Evolutionary conservation across 2,329 filamentous ascomycete genomes (phyloP), one percentile per base, ranked within the genome.

Genomic region (Metarhizium brunneum): DNA sequence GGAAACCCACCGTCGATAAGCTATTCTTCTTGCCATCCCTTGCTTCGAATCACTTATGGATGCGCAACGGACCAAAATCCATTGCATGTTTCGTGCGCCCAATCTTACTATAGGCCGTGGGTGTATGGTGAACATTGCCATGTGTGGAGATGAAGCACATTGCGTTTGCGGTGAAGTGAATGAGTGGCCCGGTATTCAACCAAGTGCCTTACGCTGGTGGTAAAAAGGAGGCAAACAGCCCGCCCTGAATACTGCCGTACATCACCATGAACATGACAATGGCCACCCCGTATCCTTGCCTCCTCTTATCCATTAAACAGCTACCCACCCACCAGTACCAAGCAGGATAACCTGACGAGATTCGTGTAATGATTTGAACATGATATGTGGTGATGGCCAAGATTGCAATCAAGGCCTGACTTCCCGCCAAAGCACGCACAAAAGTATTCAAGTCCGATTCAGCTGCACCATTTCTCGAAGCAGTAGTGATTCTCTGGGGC

Each of bases 321-420:
- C 71, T 72, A 1, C 88, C 88, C 43, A 95, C 68, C 77, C 87
- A 90, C 77, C 88, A 86, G 67, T 96, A 94, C 90, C 91, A 96
- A 18, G 94, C 71, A 1, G 91, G 88, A 69, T 92, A 96, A 0
- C 86, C 92, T 0, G 92, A 96, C 1, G 90, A 87, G 16, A 99
- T 79, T 29, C 94, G 83, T 48, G 87, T 95, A 64, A 97, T 87
- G 62, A 99, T 95, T 71, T 99, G 94, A 30, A 96, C 87, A 67
- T 99, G 94, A 66, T 95, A 95, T 59, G 76, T 90, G 13, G 86
- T 90, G 20, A 92, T 70, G 20, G 90, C 88, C 57, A 92, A 69
- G 2, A 82, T 58, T 1, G 87, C 85, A 18, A 99, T 76, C 3
- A 92, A 56, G 1, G 88, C 70, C 69, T 99, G 92, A 4, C 83